These are phyloP conservation scores for Ustilago bromivora DNA, from an alignment of 1,284 basidiomycete genomes.

Conservation along the genomic window DNA sequence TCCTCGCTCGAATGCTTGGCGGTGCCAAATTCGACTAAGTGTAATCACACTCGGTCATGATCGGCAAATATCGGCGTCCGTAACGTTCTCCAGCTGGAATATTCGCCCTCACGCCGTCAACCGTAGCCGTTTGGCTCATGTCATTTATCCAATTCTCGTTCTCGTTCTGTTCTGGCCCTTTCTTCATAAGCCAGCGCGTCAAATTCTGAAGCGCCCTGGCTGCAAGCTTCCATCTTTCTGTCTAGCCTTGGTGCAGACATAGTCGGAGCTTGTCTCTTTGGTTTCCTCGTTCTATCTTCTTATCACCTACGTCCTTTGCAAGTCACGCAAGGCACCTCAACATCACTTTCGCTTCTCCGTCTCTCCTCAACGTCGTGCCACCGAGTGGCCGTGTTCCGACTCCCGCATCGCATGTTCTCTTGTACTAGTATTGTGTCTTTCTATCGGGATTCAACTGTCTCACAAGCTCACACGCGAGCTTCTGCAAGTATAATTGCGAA, in stretches of 20 bases:
- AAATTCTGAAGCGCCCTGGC: constrained; percentile 58
- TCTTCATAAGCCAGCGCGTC: constrained; percentile 40
- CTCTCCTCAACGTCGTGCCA: constrained; percentile 12
- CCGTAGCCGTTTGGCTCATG: not conserved
- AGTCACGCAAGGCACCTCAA: not conserved
- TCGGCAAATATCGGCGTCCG: not conserved
- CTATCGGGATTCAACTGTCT: not conserved
- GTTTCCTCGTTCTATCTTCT: constrained; percentile 4
- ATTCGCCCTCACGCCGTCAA: not conserved
- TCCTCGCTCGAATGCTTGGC: constrained; percentile 59
- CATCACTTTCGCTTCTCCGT: not conserved
- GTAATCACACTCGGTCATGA: not conserved
- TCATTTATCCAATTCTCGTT: not conserved
- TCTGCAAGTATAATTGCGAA: constrained; percentile 9
- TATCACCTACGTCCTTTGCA: not conserved
- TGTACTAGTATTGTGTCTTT: constrained; percentile 26
- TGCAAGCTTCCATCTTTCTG: constrained; percentile 15
- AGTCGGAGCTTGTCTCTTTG: constrained; percentile 19
- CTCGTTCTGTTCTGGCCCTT: constrained; percentile 4
- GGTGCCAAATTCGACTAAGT: constrained; percentile 30
- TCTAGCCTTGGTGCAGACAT: not conserved
- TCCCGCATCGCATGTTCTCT: constrained; percentile 28
- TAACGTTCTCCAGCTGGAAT: not conserved
- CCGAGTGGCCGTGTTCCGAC: constrained; percentile 18
- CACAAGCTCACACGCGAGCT: constrained; percentile 5